These are phyloP conservation scores for Zygoascus flipseniorum DNA, from an alignment of 805 yeast species.

Conservation along the genomic window DNA sequence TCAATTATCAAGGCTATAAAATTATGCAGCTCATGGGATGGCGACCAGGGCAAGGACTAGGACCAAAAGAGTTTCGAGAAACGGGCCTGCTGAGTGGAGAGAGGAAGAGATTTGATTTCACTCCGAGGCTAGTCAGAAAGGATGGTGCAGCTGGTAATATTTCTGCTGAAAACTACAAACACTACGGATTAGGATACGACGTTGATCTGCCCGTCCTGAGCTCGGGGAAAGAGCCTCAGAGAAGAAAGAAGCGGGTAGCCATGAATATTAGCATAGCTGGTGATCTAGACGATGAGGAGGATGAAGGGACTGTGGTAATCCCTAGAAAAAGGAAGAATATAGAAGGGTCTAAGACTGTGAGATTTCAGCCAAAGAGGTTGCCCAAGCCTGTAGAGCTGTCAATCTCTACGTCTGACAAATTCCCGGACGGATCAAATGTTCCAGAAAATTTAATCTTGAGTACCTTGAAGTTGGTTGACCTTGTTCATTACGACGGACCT, in stretches of 20 bases:
- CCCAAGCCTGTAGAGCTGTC: not conserved
- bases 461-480: not conserved
- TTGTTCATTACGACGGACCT: not conserved
- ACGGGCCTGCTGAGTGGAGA: conserved; percentile 4
- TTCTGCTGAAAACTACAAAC: not conserved
- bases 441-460: not conserved
- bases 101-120: conserved; percentile 10
- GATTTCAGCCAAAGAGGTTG: not conserved
- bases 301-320: not conserved
- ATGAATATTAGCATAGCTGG: conserved; percentile 17
- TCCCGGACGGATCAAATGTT: not conserved
- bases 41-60: conserved; percentile 74
- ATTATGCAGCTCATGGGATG: conserved; percentile 73
- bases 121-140: conserved; percentile 8
- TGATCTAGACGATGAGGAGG: conserved; percentile 20
- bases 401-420: not conserved
- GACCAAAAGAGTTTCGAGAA: conserved; percentile 59
- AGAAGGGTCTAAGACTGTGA: not conserved
- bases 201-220: conserved; percentile 3
- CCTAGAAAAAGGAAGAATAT: not conserved
- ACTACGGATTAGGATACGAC: conserved; percentile 18
- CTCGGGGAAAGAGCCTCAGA: not conserved
- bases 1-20: conserved; percentile 44
- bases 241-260: conserved; percentile 13
- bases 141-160: not conserved